These are phyloP conservation scores for Papiliotrema flavescens DNA, from an alignment of 1,284 basidiomycete species.

Conservation along the genomic window DNA sequence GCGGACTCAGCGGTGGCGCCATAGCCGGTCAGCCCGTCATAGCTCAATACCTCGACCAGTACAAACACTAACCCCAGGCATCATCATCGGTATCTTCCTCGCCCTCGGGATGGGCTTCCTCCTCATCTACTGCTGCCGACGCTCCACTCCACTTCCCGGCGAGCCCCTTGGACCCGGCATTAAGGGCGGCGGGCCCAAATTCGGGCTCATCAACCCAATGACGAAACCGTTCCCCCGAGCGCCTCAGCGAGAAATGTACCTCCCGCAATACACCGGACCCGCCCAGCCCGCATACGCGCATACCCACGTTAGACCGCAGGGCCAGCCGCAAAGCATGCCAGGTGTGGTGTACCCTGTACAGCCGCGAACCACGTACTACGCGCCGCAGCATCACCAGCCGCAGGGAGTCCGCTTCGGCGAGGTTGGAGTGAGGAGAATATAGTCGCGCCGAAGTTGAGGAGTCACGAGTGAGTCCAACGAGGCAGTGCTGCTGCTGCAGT, in stretches of 20 bases:
- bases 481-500: no score
- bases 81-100: slow-evolving; percentile 9
- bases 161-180: neutral
- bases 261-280: slow-evolving; percentile 7
- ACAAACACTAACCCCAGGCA: slow-evolving; percentile 1
- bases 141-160: neutral
- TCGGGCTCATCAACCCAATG: no score
- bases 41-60: neutral
- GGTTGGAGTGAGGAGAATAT: slow-evolving; percentile 15
- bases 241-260: neutral
- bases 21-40: slow-evolving; percentile 13
- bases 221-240: neutral
- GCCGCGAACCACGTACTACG: slow-evolving; percentile 1
- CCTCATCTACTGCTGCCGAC: slow-evolving; percentile 6
- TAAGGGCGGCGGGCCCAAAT: no score
- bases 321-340: neutral
- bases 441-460: neutral
- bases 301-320: neutral
- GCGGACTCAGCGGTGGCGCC: slow-evolving; percentile 15
- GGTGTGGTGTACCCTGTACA: slow-evolving; percentile 1
- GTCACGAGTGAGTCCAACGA: no score
- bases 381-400: neutral
- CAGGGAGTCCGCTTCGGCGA: slow-evolving; percentile 15
- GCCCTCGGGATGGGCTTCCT: slow-evolving; percentile 3
- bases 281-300: neutral